A percentile compares a stretch with the other conserved stretches of the same genome.
Evolutionary conservation across 352 stramenopile genomes (phyloP).

Genomic region (Nothophytophthora sp.): DNA sequence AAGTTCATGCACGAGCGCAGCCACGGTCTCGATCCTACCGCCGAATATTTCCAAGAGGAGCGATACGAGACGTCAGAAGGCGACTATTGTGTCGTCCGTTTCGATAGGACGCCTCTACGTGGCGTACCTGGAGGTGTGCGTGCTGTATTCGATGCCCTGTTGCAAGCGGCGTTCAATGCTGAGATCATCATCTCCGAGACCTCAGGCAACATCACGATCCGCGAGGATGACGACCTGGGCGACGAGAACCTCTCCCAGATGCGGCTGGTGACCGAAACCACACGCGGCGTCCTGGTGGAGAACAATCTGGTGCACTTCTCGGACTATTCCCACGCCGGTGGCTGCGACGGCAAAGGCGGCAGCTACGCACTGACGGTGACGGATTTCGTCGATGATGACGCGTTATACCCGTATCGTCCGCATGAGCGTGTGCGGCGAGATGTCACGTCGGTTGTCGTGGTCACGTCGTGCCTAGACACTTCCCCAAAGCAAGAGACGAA

Average conservation of each 20-base stretch:
- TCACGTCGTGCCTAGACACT: conserved; percentile 14
- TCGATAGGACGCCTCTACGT: conserved; percentile 40
- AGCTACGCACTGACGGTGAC: conserved; percentile 12
- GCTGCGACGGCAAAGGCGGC: not conserved
- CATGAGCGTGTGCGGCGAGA: conserved; percentile 32
- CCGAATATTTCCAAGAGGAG: conserved; percentile 34
- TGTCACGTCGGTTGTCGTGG: conserved; percentile 28
- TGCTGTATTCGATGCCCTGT: conserved; percentile 37
- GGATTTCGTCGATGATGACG: conserved; percentile 46
- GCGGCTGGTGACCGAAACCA: conserved; percentile 33
- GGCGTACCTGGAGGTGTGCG: conserved; percentile 25
- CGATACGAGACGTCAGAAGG: conserved; percentile 38
- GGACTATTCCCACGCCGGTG: conserved; percentile 4
- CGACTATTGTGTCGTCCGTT: conserved; percentile 43
- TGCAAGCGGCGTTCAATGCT: conserved; percentile 42
- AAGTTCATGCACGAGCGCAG: conserved; percentile 34
- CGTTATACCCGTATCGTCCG: conserved; percentile 37
- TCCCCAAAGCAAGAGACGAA: conserved; percentile 4
- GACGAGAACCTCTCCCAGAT: conserved; percentile 39
- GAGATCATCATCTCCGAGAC: conserved; percentile 67
- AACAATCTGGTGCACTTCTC: conserved; percentile 30
- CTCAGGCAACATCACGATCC: conserved; percentile 46
- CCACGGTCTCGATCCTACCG: conserved; percentile 22
- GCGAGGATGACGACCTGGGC: conserved; percentile 50
- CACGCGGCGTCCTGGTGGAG: conserved; percentile 24